Evolutionary conservation across 768 basidiomycete genomes (phyloP).

Genomic region (Cystobasidium ongulense): DNA sequence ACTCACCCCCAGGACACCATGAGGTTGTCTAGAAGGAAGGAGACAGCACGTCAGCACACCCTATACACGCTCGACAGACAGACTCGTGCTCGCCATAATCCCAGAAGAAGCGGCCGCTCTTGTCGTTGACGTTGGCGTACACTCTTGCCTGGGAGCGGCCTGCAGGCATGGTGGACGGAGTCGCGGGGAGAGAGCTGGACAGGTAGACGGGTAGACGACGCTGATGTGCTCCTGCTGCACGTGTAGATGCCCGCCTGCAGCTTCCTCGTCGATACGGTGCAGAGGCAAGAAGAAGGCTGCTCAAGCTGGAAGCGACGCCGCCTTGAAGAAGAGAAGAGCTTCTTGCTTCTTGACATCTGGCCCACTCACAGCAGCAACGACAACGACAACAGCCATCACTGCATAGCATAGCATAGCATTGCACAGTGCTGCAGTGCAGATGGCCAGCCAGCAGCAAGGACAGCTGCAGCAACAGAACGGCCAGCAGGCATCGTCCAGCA

Average conservation of each 20-base stretch:
- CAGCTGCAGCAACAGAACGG: conserved; percentile 8
- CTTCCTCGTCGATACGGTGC: neutral
- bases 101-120: conserved; percentile 38
- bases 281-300: neutral
- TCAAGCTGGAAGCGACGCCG: neutral
- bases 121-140: conserved; percentile 45
- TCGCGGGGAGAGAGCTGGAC: neutral
- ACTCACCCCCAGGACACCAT: conserved; percentile 36
- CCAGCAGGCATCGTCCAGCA: neutral
- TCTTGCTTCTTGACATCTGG: neutral
- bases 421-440: neutral
- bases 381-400: neutral
- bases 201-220: neutral
- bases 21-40: conserved; percentile 25
- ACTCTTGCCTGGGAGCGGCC: conserved; percentile 28
- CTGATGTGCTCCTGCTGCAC: neutral
- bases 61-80: neutral
- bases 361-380: neutral
- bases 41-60: neutral
- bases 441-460: neutral
- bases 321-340: neutral
- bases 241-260: neutral
- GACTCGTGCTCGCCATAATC: conserved; percentile 35
- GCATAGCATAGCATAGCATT: neutral
- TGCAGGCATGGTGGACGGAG: conserved; percentile 2